These are phyloP conservation scores for Calonectria fujianensis DNA, from an alignment of 2,329 filamentous ascomycete genomes.

Conservation along the genomic window DNA sequence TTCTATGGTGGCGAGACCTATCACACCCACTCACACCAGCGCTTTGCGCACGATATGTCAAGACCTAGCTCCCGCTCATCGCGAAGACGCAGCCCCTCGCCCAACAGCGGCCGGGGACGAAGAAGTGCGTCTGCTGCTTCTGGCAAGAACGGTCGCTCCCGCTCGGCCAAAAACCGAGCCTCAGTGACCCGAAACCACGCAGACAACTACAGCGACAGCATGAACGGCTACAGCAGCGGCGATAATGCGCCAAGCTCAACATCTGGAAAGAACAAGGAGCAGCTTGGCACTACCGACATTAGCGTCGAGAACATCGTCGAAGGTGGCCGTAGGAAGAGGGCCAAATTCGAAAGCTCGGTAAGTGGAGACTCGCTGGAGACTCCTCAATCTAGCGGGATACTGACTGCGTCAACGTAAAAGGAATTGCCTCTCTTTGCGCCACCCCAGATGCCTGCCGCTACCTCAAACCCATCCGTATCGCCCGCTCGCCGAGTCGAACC, in stretches of 20 bases:
- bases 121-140: constrained; percentile 84
- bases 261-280: constrained; percentile 84
- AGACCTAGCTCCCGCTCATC: constrained; percentile 83
- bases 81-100: constrained; percentile 87
- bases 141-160: constrained; percentile 80
- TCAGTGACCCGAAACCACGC: constrained; percentile 66
- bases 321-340: constrained; percentile 94
- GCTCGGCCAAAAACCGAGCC: constrained; percentile 81
- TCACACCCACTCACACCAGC: constrained; percentile 67
- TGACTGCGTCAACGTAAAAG: constrained; percentile 70
- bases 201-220: constrained; percentile 79
- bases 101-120: constrained; percentile 78
- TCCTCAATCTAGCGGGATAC: constrained; percentile 42
- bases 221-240: constrained; percentile 89
- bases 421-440: constrained; percentile 97
- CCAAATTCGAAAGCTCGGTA: constrained; percentile 98
- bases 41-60: constrained; percentile 77
- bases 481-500: constrained; percentile 88
- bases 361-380: constrained; percentile 64
- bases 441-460: constrained; percentile 92
- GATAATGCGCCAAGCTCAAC: constrained; percentile 87
- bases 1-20: constrained; percentile 74
- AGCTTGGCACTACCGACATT: constrained; percentile 95
- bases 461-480: constrained; percentile 98
- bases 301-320: constrained; percentile 99